These are phyloP conservation scores for Lantana camara DNA, from an alignment of 257 asterid genomes.

Conservation along the genomic window DNA sequence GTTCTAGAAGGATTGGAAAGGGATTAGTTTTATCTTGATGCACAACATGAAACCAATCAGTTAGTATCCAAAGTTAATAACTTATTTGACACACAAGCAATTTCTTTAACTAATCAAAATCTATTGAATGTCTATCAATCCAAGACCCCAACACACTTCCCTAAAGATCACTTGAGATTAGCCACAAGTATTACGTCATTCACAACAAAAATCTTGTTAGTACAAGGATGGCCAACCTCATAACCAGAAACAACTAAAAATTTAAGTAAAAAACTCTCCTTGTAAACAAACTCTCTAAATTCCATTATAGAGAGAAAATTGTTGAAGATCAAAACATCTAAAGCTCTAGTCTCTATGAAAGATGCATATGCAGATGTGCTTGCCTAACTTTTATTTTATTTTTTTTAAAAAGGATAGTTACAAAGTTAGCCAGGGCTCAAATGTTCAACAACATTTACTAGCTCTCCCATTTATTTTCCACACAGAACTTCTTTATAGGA, in stretches of 20 bases:
- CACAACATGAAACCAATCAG: background rate
- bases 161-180: background rate
- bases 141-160: background rate
- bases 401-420: too few relatives aligned
- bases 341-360: background rate
- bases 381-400: too few relatives aligned
- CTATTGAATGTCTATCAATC: background rate
- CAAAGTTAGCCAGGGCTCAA: background rate
- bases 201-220: background rate
- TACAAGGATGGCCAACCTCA: background rate
- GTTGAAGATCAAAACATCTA: background rate
- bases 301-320: background rate
- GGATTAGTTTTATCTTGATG: background rate
- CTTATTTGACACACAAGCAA: background rate
- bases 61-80: background rate
- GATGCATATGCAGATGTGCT: background rate
- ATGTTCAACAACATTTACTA: background rate
- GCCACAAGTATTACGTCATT: background rate
- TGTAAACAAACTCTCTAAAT: background rate
- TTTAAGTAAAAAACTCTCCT: background rate
- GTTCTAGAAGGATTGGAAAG: background rate
- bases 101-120: background rate
- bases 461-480: background rate
- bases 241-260: background rate
- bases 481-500: background rate